Evolutionary conservation across 805 yeast species (phyloP).

Genomic region (Komagataella phaffii): DNA sequence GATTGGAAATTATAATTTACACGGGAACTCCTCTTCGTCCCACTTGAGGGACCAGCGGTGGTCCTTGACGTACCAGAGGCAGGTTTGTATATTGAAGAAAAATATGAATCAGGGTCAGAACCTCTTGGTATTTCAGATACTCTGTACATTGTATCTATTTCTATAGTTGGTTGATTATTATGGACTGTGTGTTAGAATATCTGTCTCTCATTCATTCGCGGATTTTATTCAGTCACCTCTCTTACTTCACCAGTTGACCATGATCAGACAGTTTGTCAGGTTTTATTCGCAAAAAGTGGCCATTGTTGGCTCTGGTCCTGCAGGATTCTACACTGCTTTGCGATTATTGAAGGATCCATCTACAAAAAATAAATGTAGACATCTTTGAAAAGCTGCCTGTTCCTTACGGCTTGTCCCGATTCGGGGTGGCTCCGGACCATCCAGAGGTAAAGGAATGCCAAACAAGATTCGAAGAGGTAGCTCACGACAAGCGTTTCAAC

Average conservation of each 20-base stretch:
- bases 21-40: constrained; percentile 12
- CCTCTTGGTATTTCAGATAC: constrained; percentile 18
- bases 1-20: constrained; percentile 19
- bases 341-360: constrained; percentile 33
- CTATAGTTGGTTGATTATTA: not conserved
- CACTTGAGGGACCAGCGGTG: not conserved
- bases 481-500: constrained; percentile 23
- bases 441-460: constrained; percentile 88
- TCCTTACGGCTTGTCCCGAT: constrained; percentile 84
- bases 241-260: not conserved
- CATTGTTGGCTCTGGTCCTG: constrained; percentile 91
- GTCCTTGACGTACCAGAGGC: constrained; percentile 3
- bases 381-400: constrained; percentile 77
- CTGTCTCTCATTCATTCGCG: not conserved
- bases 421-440: constrained; percentile 99
- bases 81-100: constrained; percentile 13
- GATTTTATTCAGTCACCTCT: not conserved
- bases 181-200: not conserved
- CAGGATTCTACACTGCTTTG: constrained; percentile 85
- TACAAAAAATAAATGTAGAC: constrained; percentile 33
- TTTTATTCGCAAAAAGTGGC: constrained; percentile 29
- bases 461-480: constrained; percentile 49
- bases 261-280: not conserved
- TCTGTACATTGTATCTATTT: not conserved
- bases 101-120: constrained; percentile 10